These are phyloP conservation scores for Arthrobotrys sphaeroides DNA, from an alignment of 2,329 filamentous ascomycete genomes.

Conservation along the genomic window DNA sequence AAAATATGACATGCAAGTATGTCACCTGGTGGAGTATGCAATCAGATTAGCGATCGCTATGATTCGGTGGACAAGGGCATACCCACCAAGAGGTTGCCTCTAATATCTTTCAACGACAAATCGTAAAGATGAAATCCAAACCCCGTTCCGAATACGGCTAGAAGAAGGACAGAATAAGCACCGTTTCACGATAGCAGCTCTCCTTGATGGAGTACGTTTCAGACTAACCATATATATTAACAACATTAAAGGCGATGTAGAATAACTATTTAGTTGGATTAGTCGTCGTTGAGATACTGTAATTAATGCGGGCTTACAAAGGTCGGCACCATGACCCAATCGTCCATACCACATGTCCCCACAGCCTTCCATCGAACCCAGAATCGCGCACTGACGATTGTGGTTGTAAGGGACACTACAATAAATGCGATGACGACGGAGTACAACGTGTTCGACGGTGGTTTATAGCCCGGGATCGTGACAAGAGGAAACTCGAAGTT, in stretches of 20 bases:
- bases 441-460: slow-evolving; percentile 28
- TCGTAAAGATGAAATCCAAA: slow-evolving; percentile 37
- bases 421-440: slow-evolving; percentile 16
- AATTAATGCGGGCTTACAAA: background rate
- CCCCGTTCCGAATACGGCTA: slow-evolving; percentile 34
- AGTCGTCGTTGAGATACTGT: background rate
- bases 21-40: slow-evolving; percentile 1
- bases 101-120: slow-evolving; percentile 15
- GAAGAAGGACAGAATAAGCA: background rate
- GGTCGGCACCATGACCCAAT: slow-evolving; percentile 33
- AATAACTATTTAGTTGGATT: background rate
- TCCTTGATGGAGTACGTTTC: background rate
- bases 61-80: background rate
- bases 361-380: slow-evolving; percentile 20
- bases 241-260: slow-evolving; percentile 18
- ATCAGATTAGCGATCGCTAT: background rate
- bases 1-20: slow-evolving; percentile 41
- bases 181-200: too few species aligned
- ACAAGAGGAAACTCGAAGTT: slow-evolving; percentile 34
- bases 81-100: slow-evolving; percentile 18
- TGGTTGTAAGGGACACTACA: background rate
- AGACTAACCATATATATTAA: slow-evolving; percentile 23
- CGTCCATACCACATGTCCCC: slow-evolving; percentile 28
- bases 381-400: slow-evolving; percentile 12
- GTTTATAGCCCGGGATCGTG: slow-evolving; percentile 16